Base-by-base conservation (phyloP, 257 asterid species). In the Parsonsia alboflavescens region DNA sequence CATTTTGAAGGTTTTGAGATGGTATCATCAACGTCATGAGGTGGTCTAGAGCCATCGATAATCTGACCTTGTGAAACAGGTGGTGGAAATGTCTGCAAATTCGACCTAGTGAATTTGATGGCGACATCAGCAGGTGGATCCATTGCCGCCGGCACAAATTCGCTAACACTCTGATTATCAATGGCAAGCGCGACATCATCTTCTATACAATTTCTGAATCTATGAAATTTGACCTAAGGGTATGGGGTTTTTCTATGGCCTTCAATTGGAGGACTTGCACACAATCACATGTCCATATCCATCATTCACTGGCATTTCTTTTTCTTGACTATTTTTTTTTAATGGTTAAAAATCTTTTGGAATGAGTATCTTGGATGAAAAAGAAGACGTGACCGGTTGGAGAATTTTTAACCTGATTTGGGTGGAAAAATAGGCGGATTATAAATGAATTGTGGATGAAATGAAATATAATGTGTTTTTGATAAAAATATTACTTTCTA, bases 11-110 rank as follows among this genome's bases (percentile, higher is more conserved):
- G 87, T 85, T 92, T 92, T 71, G 96, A 75, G 87, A 94, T 92
- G 54, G 97, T 81, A 86, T 94, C 99, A 68, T 94, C 99, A 1
- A 92, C 96, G 80, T 92, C 99, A 11, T 97, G 97, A 76, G 99
- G 99, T n/a, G 99, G 98, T 50, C 92, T 85, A 67, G 90, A 78
- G 48, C 81, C 91, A 71, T 89, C 87, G 22, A 96, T 79, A 82
- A 94, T 92, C 93, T 94, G 92, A 50, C 97, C 98, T 68, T 89
- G 96, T 59, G 91, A 73, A 70, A 86, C 90, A 9, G 93, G 75
- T 52, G 98, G 96, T 19, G 98, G 97, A 88, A 94, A 94, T 33
- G 96, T 88, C 88, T 94, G 99, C 82, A 92, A 89, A 88, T 88
- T 94, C 76, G 98, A 94, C 46, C 97, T 97, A 57, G 91, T 61